phyloP scores from a whole-genome alignment of 179 eudicot species.

The Nepenthes alata region DNA sequence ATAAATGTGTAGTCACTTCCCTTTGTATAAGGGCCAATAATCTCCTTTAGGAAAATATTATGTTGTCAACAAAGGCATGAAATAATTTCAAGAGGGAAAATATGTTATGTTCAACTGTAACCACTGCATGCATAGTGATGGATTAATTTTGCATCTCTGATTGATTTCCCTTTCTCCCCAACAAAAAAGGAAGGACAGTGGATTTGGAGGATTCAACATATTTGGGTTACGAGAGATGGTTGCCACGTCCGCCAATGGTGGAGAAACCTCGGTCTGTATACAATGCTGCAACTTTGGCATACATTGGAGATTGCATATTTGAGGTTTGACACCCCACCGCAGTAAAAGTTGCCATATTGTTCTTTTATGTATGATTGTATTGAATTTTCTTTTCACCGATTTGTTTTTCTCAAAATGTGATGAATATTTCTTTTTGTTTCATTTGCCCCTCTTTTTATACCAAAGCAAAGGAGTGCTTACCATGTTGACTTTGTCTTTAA shows the following conservation, averaged over 20 bases:
- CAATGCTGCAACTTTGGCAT: slow-evolving; percentile 85
- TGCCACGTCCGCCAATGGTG: slow-evolving; percentile 77
- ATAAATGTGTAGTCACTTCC: no score
- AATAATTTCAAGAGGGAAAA: no score
- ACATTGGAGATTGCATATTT: slow-evolving; percentile 80
- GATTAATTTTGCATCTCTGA: slow-evolving; percentile 1
- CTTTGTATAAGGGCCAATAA: no score
- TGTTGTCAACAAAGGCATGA: no score
- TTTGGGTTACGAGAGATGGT: slow-evolving; percentile 73
- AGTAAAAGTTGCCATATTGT: neutral
- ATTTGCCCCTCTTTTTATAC: no score
- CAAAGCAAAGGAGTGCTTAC: no score
- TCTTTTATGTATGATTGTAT: neutral
- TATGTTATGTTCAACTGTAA: no score
- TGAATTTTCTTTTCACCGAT: slow-evolving; percentile 2
- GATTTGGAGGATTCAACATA: slow-evolving; percentile 35
- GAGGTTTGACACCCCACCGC: slow-evolving; percentile 30
- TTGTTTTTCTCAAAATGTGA: no score
- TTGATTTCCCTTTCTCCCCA: neutral
- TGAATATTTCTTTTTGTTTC: no score
- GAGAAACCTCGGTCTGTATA: slow-evolving; percentile 75
- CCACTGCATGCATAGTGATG: neutral
- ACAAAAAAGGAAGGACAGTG: slow-evolving; percentile 10
- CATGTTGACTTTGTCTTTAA: no score
- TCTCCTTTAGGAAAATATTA: no score